phyloP scores from a whole-genome alignment of 1,139 yeast species.

The Saccharomyces hybrid region DNA sequence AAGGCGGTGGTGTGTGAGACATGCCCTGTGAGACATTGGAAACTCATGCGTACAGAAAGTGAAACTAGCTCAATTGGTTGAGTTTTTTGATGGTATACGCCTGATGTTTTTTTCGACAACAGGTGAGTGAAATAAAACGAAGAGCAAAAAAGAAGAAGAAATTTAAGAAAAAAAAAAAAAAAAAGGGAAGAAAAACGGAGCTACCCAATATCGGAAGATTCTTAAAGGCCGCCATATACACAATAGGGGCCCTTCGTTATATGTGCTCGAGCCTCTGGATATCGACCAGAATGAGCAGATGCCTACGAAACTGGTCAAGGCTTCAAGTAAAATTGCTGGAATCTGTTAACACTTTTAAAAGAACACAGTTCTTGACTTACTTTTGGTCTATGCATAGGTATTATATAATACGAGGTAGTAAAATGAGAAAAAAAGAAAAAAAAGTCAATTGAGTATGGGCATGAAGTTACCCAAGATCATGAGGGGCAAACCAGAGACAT shows the following conservation, averaged over 20 bases:
- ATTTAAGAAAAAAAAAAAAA: background rate
- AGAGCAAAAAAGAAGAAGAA: background rate
- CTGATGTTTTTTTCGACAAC: background rate
- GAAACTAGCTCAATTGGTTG: background rate
- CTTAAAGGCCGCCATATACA: background rate
- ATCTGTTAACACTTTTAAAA: background rate
- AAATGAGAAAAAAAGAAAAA: background rate
- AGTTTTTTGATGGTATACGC: background rate
- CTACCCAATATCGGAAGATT: background rate
- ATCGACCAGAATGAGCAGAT: no score
- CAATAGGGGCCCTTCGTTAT: background rate
- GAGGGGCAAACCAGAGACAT: constrained; percentile 92
- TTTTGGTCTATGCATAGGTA: background rate
- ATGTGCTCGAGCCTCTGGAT: no score
- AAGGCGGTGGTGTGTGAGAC: background rate
- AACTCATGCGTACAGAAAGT: background rate
- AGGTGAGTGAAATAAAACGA: background rate
- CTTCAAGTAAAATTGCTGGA: background rate
- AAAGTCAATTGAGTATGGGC: constrained; percentile 36
- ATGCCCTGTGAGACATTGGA: background rate
- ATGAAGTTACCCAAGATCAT: constrained; percentile 91
- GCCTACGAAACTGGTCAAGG: no score
- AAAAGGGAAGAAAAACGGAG: background rate
- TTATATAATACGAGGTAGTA: background rate
- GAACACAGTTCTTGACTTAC: background rate